Evolutionary conservation across 2,329 filamentous ascomycete genomes (phyloP).

Genomic region (Claviceps pusilla): DNA sequence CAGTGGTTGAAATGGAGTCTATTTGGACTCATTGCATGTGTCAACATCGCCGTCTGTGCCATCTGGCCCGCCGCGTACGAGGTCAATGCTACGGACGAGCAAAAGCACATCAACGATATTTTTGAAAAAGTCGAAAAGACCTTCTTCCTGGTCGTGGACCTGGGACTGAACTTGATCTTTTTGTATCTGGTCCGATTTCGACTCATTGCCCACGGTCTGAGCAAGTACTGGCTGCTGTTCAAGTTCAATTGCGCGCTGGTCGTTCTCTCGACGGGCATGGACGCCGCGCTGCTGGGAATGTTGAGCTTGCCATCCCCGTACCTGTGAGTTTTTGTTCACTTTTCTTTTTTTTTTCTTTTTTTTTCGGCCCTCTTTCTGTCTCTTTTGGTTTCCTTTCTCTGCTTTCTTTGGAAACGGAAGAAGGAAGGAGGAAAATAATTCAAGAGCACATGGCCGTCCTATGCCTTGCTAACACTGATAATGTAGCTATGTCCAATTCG

Average conservation of each 20-base stretch:
- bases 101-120: slow-evolving; percentile 8
- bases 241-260: slow-evolving; percentile 34
- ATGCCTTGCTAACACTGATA: neutral
- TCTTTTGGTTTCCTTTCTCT: no score
- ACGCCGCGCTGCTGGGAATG: slow-evolving; percentile 17
- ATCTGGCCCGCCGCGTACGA: slow-evolving; percentile 26
- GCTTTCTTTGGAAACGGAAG: no score
- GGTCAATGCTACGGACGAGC: neutral
- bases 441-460: no score
- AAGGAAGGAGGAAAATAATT: no score
- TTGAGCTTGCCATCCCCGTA: slow-evolving; percentile 9
- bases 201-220: slow-evolving; percentile 30
- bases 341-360: neutral
- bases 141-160: slow-evolving; percentile 34
- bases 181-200: slow-evolving; percentile 29
- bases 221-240: slow-evolving; percentile 35
- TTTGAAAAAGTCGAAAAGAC: slow-evolving; percentile 23
- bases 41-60: slow-evolving; percentile 25
- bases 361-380: no score
- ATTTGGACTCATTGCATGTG: slow-evolving; percentile 16
- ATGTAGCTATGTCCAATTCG: slow-evolving; percentile 28
- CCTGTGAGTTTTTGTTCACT: neutral
- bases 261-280: slow-evolving; percentile 32
- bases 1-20: slow-evolving; percentile 22
- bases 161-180: slow-evolving; percentile 34